Percentiles rank a stretch among this genome's conserved stretches.
Conservation (phyloP, 2,329 filamentous ascomycete genomes). For the Aspergillus sp. region DNA sequence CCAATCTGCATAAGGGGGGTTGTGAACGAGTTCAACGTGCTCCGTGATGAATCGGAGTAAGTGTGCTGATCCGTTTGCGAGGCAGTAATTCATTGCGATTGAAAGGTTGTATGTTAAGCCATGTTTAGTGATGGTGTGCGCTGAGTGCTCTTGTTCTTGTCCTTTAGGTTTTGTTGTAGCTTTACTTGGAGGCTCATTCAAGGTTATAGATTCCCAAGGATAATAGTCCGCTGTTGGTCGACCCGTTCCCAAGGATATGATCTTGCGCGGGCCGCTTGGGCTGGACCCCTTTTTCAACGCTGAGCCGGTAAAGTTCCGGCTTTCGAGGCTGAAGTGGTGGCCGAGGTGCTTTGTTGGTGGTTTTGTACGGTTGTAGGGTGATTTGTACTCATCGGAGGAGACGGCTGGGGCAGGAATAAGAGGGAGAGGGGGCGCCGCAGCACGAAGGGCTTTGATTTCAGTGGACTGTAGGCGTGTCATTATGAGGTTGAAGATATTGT, state of each 20-base stretch:
- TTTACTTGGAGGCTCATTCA: not conserved
- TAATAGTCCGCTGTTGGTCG: constrained; percentile 4
- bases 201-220: not conserved
- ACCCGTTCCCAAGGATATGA: not conserved
- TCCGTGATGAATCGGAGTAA: constrained; percentile 82
- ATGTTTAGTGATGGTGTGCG: not conserved
- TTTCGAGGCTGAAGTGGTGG: not conserved
- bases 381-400: not conserved
- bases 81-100: constrained; percentile 83
- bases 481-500: too few species aligned
- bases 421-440: not conserved
- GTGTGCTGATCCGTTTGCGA: constrained; percentile 76
- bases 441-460: not conserved
- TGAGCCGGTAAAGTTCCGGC: not conserved
- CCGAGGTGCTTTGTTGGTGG: not conserved
- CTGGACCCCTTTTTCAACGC: not conserved
- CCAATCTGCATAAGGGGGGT: constrained; percentile 91
- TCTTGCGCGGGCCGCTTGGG: constrained; percentile 35
- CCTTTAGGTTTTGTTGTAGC: not conserved
- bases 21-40: constrained; percentile 82
- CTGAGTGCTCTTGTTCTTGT: not conserved
- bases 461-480: not conserved
- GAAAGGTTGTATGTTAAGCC: constrained; percentile 62
- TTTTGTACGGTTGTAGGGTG: not conserved
- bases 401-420: not conserved